Percentiles rank a stretch among this genome's conserved stretches.
Evolutionary conservation across 1,284 basidiomycete genomes (phyloP).

Genomic region (Ceratobasidium sp.): DNA sequence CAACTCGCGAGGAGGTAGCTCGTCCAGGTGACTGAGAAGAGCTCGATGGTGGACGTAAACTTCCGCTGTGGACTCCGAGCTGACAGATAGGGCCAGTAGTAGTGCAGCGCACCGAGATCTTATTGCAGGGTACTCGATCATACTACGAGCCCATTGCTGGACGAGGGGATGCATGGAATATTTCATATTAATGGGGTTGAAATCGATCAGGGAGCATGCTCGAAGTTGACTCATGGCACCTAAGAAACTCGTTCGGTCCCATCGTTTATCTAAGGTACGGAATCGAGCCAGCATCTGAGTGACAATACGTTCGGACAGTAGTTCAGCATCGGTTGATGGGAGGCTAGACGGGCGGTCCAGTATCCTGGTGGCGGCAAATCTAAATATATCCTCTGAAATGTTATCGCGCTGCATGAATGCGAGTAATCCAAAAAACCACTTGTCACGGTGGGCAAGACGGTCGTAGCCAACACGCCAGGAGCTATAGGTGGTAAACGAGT

Average conservation of each 20-base stretch:
- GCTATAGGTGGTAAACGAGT: background rate
- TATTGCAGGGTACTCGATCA: background rate
- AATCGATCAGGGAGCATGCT: constrained; percentile 8
- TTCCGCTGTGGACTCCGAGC: no score
- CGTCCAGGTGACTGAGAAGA: no score
- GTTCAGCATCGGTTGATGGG: no score
- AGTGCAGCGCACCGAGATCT: background rate
- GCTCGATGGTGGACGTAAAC: no score
- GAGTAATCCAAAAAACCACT: constrained; percentile 17
- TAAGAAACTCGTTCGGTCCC: no score
- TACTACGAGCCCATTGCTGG: background rate
- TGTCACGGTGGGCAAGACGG: background rate
- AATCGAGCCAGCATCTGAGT: no score
- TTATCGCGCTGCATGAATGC: constrained; percentile 26
- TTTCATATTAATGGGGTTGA: background rate
- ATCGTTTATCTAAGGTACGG: no score
- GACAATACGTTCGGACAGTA: no score
- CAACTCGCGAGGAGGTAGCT: no score
- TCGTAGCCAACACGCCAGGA: constrained; percentile 10
- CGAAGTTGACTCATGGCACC: background rate
- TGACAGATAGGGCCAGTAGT: no score
- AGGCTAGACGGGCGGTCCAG: no score
- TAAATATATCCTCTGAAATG: constrained; percentile 23
- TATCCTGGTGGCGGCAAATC: background rate
- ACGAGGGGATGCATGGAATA: constrained; percentile 20